Percentiles rank a stretch among this genome's conserved stretches.
Conservation (phyloP, 2,329 filamentous ascomycete species). For the Neurospora sp. region DNA sequence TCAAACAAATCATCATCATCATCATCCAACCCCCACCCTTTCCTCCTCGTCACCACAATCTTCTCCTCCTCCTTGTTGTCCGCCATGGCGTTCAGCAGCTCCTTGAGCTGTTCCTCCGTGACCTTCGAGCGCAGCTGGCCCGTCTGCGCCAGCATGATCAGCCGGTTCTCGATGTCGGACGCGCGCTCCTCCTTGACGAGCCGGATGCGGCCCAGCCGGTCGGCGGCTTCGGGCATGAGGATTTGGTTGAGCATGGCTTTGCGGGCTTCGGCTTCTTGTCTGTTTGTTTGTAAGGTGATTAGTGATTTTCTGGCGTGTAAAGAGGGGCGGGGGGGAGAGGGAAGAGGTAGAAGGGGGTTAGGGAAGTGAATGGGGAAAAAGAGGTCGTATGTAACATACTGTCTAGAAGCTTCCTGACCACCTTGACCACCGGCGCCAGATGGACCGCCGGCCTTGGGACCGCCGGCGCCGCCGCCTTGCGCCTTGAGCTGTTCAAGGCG, state of each 20-base stretch:
- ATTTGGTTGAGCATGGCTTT: constrained; percentile 79
- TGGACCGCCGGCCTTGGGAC: constrained; percentile 32
- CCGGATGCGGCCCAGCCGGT: constrained; percentile 86
- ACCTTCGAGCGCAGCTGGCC: constrained; percentile 84
- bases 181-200: constrained; percentile 92
- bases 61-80: constrained; percentile 72
- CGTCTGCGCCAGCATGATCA: constrained; percentile 82
- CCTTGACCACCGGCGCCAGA: constrained; percentile 36
- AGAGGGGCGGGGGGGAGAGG: background rate
- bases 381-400: constrained; percentile 32
- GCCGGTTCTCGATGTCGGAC: constrained; percentile 78
- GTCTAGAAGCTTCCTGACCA: constrained; percentile 46
- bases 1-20: constrained; percentile 70
- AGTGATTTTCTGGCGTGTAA: constrained; percentile 37
- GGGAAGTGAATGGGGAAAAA: too few species aligned
- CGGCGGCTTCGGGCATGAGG: constrained; percentile 85
- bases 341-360: background rate
- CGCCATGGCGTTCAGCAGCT: constrained; percentile 74
- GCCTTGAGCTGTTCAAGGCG: constrained; percentile 89
- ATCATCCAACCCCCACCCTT: constrained; percentile 78
- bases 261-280: constrained; percentile 53
- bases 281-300: background rate
- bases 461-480: constrained; percentile 44
- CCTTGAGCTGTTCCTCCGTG: constrained; percentile 87
- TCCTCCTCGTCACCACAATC: constrained; percentile 77